Base-by-base conservation (phyloP, 495 filamentous ascomycete species). In the Friedmanniomyces simplex region DNA sequence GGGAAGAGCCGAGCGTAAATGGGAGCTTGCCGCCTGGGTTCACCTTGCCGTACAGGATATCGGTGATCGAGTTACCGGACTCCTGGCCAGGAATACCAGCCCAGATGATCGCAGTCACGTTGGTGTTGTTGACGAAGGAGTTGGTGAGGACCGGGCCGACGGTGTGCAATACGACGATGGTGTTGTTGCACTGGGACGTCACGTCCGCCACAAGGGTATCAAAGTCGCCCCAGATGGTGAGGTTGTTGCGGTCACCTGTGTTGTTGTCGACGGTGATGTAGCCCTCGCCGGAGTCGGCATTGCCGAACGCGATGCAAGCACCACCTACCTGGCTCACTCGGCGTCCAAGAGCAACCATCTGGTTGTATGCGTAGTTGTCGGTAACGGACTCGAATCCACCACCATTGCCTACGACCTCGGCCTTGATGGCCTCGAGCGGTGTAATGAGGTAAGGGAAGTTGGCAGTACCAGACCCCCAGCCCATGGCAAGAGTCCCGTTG, bases 71-170 rank as follows among this genome's bases (percentile, higher is more conserved):
- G 71, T 93, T 91, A 39, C 93, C 93, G 30, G 85, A 89, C 69
- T 98, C 86, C 67, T 97, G 86, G 13, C 93, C 93, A 0, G 93
- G 93, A 43, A 96, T 69, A 68, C 91, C 91, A 59, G 91, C 93
- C 85, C 89, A 96, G 18, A 97, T 66, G 41, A 98, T 93, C 25
- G 88, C 93, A 10, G 90, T 96, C 56, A 98, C 79, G 69, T 97
- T 97, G n/a, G 86, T 83, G 69, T 86, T 82, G 60, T 90, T 73
- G 58, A 88, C 84, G 75, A 82, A 95, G 25, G 86, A 77, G 25
- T 83, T 79, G 22, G 96, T 64, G 0, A 95, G 73, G 20, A 96
- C 88, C 16, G 91, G 79, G 2, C 88, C 89, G 8, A 85, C 79
- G 3, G 87, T 85, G 71, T 97, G 91, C 60, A 98, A 85, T 52